phyloP scores from a whole-genome alignment of 192 early-diverging fungal species.

The Umbelopsis sp. region DNA sequence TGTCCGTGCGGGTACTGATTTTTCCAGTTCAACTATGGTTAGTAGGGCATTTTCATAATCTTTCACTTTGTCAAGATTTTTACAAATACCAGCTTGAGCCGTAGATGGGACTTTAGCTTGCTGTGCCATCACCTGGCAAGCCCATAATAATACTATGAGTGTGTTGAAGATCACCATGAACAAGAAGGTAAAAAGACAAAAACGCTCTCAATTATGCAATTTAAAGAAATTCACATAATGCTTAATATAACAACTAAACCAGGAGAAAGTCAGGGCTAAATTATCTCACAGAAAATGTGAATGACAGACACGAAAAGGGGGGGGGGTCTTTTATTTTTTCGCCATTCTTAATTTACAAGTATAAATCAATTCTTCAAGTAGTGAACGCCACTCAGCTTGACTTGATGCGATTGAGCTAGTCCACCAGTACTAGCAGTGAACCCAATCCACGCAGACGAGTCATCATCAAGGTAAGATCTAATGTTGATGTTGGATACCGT shows the following conservation, averaged over 20 bases:
- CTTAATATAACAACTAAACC: constrained; percentile 5
- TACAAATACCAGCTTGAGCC: too few species aligned
- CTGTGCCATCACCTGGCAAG: too few species aligned
- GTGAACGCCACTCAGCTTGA: background rate
- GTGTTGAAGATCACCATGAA: too few species aligned
- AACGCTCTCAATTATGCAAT: background rate
- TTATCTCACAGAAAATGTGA: background rate
- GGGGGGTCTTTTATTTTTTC: background rate
- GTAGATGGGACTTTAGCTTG: too few species aligned
- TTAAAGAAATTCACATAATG: background rate
- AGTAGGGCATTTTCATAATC: too few species aligned
- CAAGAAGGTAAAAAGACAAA: too few species aligned
- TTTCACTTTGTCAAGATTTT: too few species aligned
- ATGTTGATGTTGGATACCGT: background rate
- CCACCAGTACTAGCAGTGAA: constrained; percentile 45
- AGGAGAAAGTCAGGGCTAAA: constrained; percentile 3
- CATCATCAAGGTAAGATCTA: background rate
- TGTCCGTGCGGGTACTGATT: too few species aligned
- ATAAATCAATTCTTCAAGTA: background rate
- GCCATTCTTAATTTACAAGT: background rate
- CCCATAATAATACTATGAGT: too few species aligned
- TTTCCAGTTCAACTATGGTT: too few species aligned
- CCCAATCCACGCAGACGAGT: constrained; percentile 32
- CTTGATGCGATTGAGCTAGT: constrained; percentile 29
- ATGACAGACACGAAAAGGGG: background rate